phyloP scores from a whole-genome alignment of 306 rosid species.

The Senna siamea region DNA sequence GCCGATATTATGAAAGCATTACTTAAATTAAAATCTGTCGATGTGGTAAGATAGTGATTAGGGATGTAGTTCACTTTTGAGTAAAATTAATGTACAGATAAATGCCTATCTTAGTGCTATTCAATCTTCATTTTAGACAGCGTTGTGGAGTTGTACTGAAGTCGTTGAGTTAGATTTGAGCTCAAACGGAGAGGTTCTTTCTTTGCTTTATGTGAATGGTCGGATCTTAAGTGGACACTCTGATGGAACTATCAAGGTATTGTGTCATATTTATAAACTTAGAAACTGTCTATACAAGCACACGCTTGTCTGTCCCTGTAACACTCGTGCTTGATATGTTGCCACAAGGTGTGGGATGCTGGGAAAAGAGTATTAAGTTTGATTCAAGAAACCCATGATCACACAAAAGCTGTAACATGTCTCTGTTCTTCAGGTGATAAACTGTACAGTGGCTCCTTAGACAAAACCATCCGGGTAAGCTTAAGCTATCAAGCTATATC shows the following conservation, averaged over 20 bases:
- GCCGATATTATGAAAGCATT: conserved; percentile 68
- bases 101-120: conserved; percentile 4
- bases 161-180: conserved; percentile 68
- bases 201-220: conserved; percentile 72
- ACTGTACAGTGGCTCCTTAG: conserved; percentile 83
- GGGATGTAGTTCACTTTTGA: conserved; percentile 7
- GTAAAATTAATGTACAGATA: not conserved
- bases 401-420: conserved; percentile 83
- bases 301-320: conserved; percentile 7
- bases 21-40: conserved; percentile 77
- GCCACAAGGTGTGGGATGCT: conserved; percentile 82
- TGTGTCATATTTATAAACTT: conserved; percentile 37
- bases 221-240: conserved; percentile 84
- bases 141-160: conserved; percentile 85
- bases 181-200: conserved; percentile 76
- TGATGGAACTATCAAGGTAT: conserved; percentile 93
- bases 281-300: conserved; percentile 1
- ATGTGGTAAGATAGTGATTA: conserved; percentile 71
- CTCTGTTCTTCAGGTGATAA: conserved; percentile 64
- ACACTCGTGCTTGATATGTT: conserved; percentile 29
- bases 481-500: conserved; percentile 3
- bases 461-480: conserved; percentile 88
- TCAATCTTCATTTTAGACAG: conserved; percentile 53
- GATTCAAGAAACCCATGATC: conserved; percentile 82
- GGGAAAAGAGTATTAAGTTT: conserved; percentile 65